A percentile compares a stretch with the other conserved stretches of the same genome.
phyloP scores from a whole-genome alignment of 1,139 yeast genomes.

The Tardiomyces blankii region DNA sequence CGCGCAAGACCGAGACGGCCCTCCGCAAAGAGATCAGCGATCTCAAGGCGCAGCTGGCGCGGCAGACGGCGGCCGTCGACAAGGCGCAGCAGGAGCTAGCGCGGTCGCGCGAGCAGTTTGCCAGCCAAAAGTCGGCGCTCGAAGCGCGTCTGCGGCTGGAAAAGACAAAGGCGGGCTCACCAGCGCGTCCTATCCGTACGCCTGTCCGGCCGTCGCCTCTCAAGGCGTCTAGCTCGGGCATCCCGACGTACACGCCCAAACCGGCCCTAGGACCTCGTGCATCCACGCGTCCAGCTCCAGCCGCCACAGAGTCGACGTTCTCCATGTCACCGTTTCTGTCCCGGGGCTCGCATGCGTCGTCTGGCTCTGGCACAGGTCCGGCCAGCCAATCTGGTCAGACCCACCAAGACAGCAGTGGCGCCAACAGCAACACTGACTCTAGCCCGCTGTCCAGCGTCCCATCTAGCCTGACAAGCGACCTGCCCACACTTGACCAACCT shows the following conservation, averaged over 20 bases:
- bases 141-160: neutral
- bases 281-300: neutral
- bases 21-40: neutral
- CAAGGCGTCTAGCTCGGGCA: neutral
- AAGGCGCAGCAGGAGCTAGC: neutral
- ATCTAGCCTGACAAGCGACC: neutral
- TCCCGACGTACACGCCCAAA: neutral
- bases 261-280: neutral
- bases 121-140: neutral
- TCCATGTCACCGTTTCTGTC: neutral
- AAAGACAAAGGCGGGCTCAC: neutral
- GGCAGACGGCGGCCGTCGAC: neutral
- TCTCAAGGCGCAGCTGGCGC: neutral
- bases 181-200: neutral
- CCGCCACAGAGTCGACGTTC: neutral
- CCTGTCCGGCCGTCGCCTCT: neutral
- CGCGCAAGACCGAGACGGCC: neutral
- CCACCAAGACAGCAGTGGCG: neutral
- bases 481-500: no score
- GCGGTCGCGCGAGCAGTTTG: neutral
- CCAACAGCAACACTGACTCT: neutral
- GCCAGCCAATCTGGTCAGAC: no score
- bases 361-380: neutral
- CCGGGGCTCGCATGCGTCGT: neutral
- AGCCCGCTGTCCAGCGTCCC: neutral